Base-by-base conservation (phyloP, 257 asterid species). In the Nicotiana otophora region DNA sequence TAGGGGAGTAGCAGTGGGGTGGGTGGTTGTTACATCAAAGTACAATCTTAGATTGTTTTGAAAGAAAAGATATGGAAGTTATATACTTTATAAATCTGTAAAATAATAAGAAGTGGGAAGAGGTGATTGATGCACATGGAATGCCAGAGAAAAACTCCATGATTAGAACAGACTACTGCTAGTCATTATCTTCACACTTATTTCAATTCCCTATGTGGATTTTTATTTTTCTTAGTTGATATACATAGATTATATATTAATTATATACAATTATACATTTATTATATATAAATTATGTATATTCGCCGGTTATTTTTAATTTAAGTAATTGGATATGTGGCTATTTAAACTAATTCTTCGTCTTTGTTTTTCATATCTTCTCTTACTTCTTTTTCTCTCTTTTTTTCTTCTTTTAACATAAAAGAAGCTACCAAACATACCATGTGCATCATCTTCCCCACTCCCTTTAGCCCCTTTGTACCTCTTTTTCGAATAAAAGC, bases 401-500 rank as follows among this genome's bases (percentile, higher is more conserved):
- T 86, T 82, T 46, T 19, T 11, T 12, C 12, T 39, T 57, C 64
- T 17, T 33, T 7, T 58, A 15, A 55, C 28, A 61, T 61, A 39
- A 58, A 79, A 70, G 83, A 88, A 84, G 82, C 90, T 84, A 88
- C 68, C 78, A 86, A 90, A 87, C 97, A 92, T 80, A 87, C 92
- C 97, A 94, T 94, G 98, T 94, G 97, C 97, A 81, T 90, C 88
- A 83, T 91, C 94, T 83, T 85, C 91, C 93, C 92, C 92, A 84
- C 92, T 77, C 84, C 82, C 75, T 82, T 23, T 78, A 61, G 83
- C 69, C 82, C 83, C 83, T 72, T 70, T 86, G 42, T 75, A 84
- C 77, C 86, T 81, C 68, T 51, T 75, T 81, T 84, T 62, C 39
- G 58, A 72, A 64, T 63, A 60, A 70, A 77, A 83, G 82, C 78